These are phyloP conservation scores for Prunus mume DNA, from an alignment of 306 rosid genomes.

Conservation along the genomic window DNA sequence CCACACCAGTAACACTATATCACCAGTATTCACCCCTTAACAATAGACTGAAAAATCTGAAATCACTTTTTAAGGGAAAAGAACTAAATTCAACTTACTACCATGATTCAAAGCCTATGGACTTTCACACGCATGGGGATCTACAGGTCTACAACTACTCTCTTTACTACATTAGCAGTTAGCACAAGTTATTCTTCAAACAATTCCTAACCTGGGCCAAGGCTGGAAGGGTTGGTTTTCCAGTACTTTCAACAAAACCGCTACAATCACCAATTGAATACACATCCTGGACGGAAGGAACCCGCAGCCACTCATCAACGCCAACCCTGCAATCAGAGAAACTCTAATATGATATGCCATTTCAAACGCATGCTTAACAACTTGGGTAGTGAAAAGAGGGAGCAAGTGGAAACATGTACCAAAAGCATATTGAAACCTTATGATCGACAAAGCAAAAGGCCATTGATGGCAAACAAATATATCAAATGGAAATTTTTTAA, in stretches of 20 bases:
- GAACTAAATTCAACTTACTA: neutral
- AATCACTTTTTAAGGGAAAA: neutral
- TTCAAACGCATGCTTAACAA: neutral
- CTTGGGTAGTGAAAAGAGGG: neutral
- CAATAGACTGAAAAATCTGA: neutral
- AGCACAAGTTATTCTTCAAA: neutral
- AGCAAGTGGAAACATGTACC: neutral
- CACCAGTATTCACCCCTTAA: neutral
- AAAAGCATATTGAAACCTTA: neutral
- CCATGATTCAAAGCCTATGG: neutral
- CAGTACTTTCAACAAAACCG: constrained; percentile 91
- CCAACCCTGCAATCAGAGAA: constrained; percentile 70
- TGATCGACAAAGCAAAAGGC: neutral
- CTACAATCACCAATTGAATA: constrained; percentile 92
- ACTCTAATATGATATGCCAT: neutral
- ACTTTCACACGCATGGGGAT: neutral
- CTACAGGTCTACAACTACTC: neutral
- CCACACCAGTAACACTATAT: neutral
- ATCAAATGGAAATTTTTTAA: neutral
- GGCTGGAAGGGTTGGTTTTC: constrained; percentile 80
- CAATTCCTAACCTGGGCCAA: constrained; percentile 67
- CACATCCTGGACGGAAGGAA: constrained; percentile 72
- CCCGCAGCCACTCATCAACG: constrained; percentile 83
- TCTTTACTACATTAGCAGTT: neutral
- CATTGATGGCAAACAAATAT: neutral